Evolutionary conservation across 2,329 filamentous ascomycete species (phyloP), one percentile per base, ranked within the genome.

Genomic region (Dactylellina leptospora): DNA sequence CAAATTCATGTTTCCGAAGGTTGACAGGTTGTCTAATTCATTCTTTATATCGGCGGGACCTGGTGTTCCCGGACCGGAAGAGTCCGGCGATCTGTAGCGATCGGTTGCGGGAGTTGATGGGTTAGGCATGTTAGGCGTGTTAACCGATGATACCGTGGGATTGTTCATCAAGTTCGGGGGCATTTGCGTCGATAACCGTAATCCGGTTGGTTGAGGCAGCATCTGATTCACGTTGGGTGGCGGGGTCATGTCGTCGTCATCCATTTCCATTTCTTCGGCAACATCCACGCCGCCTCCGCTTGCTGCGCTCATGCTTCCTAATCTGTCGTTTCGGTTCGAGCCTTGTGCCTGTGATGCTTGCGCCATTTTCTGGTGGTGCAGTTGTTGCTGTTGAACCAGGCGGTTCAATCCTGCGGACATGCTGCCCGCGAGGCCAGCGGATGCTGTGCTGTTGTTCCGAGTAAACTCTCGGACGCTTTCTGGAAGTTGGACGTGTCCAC

Each of bases 231-330:
- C 63, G 42, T 70, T 75, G 48, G 76, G 75, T 42, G 76, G 75
- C 56, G 76, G 76, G 38, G 76, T 77, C 73, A 77, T 75, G 36
- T 76, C 76, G 30, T 77, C 85, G 76, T 96, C 92, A 78, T 97
- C 93, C 89, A 97, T 90, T 78, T 97, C 93, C 93, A 97, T 97
- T 78, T 96, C 92, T 56, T 92, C 92, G 27, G 96, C 86, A 16
- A 91, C 87, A 77, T 96, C 93, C 83, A 96, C 87, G 72, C 68
- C 68, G 16, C 68, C 59, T 44, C 68, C 68, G 10, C 68, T 68
- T 13, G 62, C 62, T 4, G 54, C 54, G 18, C 62, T 96, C 90
- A 70, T 89, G 72, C 48, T 74, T 23, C 54, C 74, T 55, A 69
- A 74, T 74, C 70, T 76, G 60, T 72, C 68, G 22, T 55, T 61